Evolutionary conservation across 164 flowering plant genomes (phyloP).

Genomic region (Chloranthus sessilifolius): DNA sequence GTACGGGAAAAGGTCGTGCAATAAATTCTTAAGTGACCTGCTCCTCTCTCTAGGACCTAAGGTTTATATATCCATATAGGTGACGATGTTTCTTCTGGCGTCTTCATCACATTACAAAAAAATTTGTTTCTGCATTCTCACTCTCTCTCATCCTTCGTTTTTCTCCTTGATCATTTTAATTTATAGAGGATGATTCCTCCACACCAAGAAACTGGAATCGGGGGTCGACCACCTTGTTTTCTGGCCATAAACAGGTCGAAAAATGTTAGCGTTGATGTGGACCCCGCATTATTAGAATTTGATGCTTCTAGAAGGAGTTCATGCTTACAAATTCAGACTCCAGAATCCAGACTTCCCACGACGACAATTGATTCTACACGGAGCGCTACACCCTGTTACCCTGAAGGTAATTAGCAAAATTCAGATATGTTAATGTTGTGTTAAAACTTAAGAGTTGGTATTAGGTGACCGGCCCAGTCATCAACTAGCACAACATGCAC

Average conservation of each 20-base stretch:
- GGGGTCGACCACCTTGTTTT: slow-evolving; percentile 8
- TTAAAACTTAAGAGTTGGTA: no score
- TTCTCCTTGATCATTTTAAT: background rate
- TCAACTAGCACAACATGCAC: no score
- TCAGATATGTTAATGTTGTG: no score
- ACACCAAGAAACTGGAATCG: slow-evolving; percentile 32
- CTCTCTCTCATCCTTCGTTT: no score
- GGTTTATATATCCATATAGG: no score
- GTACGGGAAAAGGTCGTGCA: no score
- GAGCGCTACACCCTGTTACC: slow-evolving; percentile 40
- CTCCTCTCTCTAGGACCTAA: no score
- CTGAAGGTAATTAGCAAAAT: slow-evolving; percentile 73
- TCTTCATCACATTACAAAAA: no score
- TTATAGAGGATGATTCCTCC: slow-evolving; percentile 72
- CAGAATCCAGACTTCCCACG: slow-evolving; percentile 10
- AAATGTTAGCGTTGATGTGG: slow-evolving; percentile 30
- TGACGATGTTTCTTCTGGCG: no score
- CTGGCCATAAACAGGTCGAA: slow-evolving; percentile 16
- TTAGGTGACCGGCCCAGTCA: no score
- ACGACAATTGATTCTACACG: slow-evolving; percentile 26
- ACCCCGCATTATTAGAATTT: slow-evolving; percentile 11
- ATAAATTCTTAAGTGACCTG: no score
- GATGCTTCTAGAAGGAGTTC: slow-evolving; percentile 20
- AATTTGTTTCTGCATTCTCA: no score
- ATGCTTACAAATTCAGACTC: slow-evolving; percentile 19